Percentiles rank a stretch among this genome's conserved stretches.
Conservation (phyloP, 257 asterid species). For the Hygrophila difformis region DNA sequence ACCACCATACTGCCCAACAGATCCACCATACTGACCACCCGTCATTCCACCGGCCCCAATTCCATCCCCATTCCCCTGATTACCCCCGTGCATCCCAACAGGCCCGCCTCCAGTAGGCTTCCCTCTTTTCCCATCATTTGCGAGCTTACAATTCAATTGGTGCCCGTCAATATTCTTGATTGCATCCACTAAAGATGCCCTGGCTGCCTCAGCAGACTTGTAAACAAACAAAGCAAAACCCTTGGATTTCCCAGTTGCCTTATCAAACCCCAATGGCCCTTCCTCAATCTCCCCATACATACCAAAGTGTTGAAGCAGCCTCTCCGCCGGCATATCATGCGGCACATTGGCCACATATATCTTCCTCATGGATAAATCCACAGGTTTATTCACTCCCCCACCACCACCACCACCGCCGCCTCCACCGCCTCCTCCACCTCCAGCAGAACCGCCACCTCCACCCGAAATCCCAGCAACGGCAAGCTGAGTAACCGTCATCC, state of each 20-base stretch:
- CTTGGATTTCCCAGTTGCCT: conserved; percentile 74
- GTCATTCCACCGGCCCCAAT: conserved; percentile 25
- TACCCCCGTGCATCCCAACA: conserved; percentile 28
- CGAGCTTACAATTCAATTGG: conserved; percentile 67
- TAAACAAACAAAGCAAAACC: conserved; percentile 84
- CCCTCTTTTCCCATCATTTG: conserved; percentile 64
- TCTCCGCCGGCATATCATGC: conserved; percentile 63
- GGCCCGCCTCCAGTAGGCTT: conserved; percentile 40
- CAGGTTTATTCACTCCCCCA: conserved; percentile 36
- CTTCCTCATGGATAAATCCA: conserved; percentile 67
- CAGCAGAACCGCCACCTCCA: conserved; percentile 22
- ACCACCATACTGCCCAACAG: conserved; percentile 39
- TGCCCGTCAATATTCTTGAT: conserved; percentile 68
- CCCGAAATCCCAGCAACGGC: conserved; percentile 66
- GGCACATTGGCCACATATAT: conserved; percentile 76
- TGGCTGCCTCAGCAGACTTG: conserved; percentile 61
- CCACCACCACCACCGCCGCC: conserved; percentile 28
- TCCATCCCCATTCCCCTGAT: conserved; percentile 43
- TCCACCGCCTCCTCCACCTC: conserved; percentile 37
- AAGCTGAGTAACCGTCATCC: conserved; percentile 78
- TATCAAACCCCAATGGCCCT: conserved; percentile 84
- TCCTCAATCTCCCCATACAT: conserved; percentile 91
- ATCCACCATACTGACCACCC: conserved; percentile 49
- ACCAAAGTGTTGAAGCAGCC: conserved; percentile 56
- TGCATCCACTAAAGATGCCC: conserved; percentile 63